Evolutionary conservation across 2,329 filamentous ascomycete species (phyloP).

Genomic region (Phialophora tarda): DNA sequence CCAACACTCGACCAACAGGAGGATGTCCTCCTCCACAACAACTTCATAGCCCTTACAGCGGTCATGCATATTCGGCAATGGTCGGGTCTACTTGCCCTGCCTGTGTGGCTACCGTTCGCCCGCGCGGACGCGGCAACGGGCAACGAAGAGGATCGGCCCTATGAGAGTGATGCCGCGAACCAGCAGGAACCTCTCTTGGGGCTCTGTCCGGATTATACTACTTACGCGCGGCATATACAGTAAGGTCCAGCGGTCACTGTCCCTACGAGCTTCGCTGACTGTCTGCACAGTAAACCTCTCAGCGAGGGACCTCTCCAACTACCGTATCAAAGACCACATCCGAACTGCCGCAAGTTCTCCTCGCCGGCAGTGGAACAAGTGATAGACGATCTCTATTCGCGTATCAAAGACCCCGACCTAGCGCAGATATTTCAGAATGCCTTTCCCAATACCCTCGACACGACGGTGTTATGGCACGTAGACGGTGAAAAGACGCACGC

Average conservation of each 20-base stretch:
- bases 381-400: slow-evolving; percentile 78
- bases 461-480: slow-evolving; percentile 85
- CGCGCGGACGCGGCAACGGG: slow-evolving; percentile 12
- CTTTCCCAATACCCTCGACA: slow-evolving; percentile 90
- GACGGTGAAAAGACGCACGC: slow-evolving; percentile 57
- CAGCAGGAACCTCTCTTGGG: slow-evolving; percentile 29
- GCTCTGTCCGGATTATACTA: slow-evolving; percentile 42
- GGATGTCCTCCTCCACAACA: neutral
- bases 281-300: slow-evolving; percentile 67
- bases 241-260: slow-evolving; percentile 15
- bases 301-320: slow-evolving; percentile 79
- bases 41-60: neutral
- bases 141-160: slow-evolving; percentile 22
- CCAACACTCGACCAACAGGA: neutral
- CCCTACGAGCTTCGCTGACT: slow-evolving; percentile 15
- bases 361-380: slow-evolving; percentile 87
- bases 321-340: slow-evolving; percentile 82
- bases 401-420: slow-evolving; percentile 83
- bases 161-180: slow-evolving; percentile 27
- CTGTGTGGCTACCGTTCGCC: slow-evolving; percentile 9
- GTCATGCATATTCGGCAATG: slow-evolving; percentile 21
- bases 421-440: slow-evolving; percentile 94
- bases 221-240: slow-evolving; percentile 40
- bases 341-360: slow-evolving; percentile 84
- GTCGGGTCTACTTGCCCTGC: slow-evolving; percentile 11